phyloP scores from a whole-genome alignment of 1,139 yeast species.

The Saccharomyces hybrid region DNA sequence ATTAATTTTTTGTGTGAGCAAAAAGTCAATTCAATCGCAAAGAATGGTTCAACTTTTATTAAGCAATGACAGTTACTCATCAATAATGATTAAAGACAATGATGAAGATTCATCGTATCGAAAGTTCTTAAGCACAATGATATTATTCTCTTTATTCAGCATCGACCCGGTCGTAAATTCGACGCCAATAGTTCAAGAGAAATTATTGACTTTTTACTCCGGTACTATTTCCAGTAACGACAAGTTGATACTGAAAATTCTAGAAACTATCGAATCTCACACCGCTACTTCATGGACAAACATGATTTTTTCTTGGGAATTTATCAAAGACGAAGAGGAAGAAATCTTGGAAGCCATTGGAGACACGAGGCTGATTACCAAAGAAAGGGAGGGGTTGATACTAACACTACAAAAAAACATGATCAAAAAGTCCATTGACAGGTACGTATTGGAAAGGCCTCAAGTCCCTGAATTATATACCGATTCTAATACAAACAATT shows the following conservation, averaged over 20 bases:
- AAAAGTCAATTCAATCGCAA: slow-evolving; percentile 39
- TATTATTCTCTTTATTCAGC: slow-evolving; percentile 41
- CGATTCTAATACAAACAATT: slow-evolving; percentile 11
- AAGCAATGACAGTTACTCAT: slow-evolving; percentile 38
- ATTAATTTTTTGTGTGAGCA: slow-evolving; percentile 35
- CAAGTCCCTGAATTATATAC: neutral
- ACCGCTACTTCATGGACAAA: slow-evolving; percentile 51
- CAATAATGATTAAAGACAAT: slow-evolving; percentile 28
- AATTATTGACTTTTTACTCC: slow-evolving; percentile 44
- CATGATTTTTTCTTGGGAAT: slow-evolving; percentile 59
- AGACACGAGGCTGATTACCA: slow-evolving; percentile 40
- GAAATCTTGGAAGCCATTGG: slow-evolving; percentile 41
- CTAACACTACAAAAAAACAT: slow-evolving; percentile 49
- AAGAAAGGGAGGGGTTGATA: slow-evolving; percentile 43
- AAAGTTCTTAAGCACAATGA: slow-evolving; percentile 40
- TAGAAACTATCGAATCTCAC: slow-evolving; percentile 50
- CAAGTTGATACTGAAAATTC: slow-evolving; percentile 47
- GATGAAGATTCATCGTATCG: slow-evolving; percentile 18
- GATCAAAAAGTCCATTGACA: slow-evolving; percentile 43
- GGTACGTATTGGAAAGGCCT: slow-evolving; percentile 31
- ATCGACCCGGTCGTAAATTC: slow-evolving; percentile 45
- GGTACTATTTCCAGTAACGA: slow-evolving; percentile 64
- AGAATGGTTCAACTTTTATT: slow-evolving; percentile 60
- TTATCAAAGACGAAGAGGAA: slow-evolving; percentile 38
- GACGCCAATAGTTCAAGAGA: slow-evolving; percentile 40